phyloP scores from a whole-genome alignment of 768 basidiomycete genomes.

The Calocera viscosa region DNA sequence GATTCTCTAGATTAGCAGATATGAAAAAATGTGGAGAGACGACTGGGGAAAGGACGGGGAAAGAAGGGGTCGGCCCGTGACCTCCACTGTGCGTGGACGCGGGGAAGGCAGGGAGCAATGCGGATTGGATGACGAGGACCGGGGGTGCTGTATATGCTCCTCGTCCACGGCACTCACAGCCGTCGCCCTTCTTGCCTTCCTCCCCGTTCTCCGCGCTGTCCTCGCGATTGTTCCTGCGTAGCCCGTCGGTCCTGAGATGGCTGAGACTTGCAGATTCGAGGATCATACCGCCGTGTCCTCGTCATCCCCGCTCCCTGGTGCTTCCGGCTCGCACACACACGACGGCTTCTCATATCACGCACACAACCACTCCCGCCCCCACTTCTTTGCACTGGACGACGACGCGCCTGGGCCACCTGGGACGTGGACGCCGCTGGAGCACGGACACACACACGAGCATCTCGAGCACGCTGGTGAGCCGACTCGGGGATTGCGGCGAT shows the following conservation, averaged over 20 bases:
- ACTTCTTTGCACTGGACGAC: not conserved
- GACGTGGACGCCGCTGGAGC: conserved; percentile 42
- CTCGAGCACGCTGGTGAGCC: conserved; percentile 70
- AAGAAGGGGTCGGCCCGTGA: conserved; percentile 3
- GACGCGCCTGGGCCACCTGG: conserved; percentile 12
- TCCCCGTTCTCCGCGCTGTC: not conserved
- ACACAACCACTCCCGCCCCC: not conserved
- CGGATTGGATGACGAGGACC: not conserved
- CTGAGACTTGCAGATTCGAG: conserved; percentile 5
- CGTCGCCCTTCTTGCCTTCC: not conserved
- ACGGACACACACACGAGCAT: conserved; percentile 92
- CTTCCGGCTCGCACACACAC: not conserved
- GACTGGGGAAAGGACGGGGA: not conserved
- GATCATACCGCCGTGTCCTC: not conserved
- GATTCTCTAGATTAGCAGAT: not conserved
- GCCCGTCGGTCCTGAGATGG: not conserved
- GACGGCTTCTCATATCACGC: not conserved
- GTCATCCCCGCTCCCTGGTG: not conserved
- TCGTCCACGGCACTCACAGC: not conserved
- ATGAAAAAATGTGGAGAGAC: conserved; percentile 4
- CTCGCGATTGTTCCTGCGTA: not conserved
- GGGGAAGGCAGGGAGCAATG: not conserved
- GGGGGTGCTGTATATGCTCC: not conserved
- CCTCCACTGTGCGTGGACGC: conserved; percentile 1
- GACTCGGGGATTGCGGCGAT: not conserved